Percentiles rank a stretch among this genome's conserved stretches.
Conservation (phyloP, 371 early-diverging fungal genomes). For the Haplosporangium sp. region DNA sequence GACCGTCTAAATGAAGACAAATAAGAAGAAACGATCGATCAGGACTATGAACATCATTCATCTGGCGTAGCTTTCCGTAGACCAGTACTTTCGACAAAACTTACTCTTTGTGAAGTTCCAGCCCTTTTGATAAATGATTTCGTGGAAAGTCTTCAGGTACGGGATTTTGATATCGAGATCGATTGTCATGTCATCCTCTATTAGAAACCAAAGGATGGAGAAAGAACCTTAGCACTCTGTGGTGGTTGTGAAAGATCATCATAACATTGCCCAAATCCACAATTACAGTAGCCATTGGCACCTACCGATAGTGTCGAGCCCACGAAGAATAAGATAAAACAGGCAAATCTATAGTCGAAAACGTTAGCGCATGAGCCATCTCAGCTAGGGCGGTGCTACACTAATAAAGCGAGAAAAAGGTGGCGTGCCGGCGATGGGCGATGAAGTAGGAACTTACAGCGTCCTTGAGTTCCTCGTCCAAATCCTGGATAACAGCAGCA, state of each 20-base stretch:
- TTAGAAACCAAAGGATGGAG: not conserved
- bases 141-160: slow-evolving; percentile 84
- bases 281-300: no score
- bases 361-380: no score
- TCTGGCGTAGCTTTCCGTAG: no score
- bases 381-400: not conserved
- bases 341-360: slow-evolving; percentile 71
- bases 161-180: slow-evolving; percentile 78
- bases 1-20: slow-evolving; percentile 67
- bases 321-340: slow-evolving; percentile 94
- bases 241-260: no score
- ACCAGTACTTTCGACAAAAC: not conserved
- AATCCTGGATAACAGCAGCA: slow-evolving; percentile 93
- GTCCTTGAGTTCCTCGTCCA: slow-evolving; percentile 89
- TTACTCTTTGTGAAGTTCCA: slow-evolving; percentile 89
- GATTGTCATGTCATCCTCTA: slow-evolving; percentile 97
- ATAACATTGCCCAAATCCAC: no score
- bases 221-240: not conserved
- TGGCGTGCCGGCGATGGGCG: not conserved
- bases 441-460: slow-evolving; percentile 63
- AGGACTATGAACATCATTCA: not conserved
- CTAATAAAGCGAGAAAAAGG: not conserved
- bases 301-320: slow-evolving; percentile 91
- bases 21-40: not conserved
- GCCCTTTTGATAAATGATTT: slow-evolving; percentile 80